Percentiles rank a stretch among this genome's conserved stretches.
Conservation (phyloP, 192 early-diverging fungal genomes). For the Chytriomyces hyalinus region DNA sequence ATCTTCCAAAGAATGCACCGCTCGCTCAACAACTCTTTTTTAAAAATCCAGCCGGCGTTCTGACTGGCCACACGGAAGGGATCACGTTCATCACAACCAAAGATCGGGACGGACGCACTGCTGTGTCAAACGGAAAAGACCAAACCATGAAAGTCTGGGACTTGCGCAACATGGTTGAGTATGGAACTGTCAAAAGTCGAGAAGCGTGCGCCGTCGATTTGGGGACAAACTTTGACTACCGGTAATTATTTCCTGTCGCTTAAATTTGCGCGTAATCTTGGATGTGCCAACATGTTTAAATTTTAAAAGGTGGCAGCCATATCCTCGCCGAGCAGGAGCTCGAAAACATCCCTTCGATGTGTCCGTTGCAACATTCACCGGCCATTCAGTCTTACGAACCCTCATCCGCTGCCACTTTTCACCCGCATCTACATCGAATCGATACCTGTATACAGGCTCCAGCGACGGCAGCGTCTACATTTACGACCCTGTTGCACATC, state of each 20-base stretch:
- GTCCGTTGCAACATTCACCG: constrained; percentile 65
- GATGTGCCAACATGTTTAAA: background rate
- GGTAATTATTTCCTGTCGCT: background rate
- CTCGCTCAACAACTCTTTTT: background rate
- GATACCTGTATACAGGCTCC: constrained; percentile 68
- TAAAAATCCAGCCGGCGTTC: constrained; percentile 57
- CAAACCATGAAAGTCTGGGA: constrained; percentile 75
- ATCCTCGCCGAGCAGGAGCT: constrained; percentile 41
- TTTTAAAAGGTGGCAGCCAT: constrained; percentile 39
- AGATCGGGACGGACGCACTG: constrained; percentile 65
- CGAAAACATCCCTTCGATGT: constrained; percentile 56
- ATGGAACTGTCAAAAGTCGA: background rate
- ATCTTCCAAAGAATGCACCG: background rate
- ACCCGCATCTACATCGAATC: constrained; percentile 61
- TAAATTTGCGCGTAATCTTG: no score
- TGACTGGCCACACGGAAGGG: constrained; percentile 74
- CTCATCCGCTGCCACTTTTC: constrained; percentile 76
- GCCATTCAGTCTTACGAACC: constrained; percentile 66
- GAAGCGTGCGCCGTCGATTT: background rate
- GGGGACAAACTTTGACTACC: constrained; percentile 10
- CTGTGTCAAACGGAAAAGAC: constrained; percentile 73
- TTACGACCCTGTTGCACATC: constrained; percentile 22
- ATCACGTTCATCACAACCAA: constrained; percentile 70
- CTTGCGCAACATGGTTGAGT: constrained; percentile 43
- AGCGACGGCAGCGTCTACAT: constrained; percentile 65